Conservation (phyloP, 208 protist genomes). For the Willaertia magna region DNA sequence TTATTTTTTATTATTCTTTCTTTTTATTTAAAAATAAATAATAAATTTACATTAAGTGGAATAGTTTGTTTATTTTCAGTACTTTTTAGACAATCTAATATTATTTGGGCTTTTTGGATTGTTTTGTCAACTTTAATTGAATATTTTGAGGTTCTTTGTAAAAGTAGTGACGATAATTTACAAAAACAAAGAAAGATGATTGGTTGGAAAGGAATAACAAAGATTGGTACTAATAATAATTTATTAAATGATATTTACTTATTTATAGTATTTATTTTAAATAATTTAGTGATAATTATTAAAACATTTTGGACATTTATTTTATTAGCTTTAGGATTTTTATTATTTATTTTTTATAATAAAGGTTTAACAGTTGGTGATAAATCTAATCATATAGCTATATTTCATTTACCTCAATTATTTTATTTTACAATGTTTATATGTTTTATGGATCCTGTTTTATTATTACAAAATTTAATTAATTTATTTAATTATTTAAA, state of each 20-base stretch:
- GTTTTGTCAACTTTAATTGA: neutral
- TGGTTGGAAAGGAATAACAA: too few species aligned
- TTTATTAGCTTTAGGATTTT: constrained; percentile 7
- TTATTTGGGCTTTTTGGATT: constrained; percentile 28
- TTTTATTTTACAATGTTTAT: constrained; percentile 17
- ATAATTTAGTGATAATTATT: neutral
- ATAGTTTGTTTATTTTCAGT: constrained; percentile 10
- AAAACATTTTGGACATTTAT: constrained; percentile 1
- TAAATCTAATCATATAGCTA: constrained; percentile 15
- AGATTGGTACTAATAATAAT: too few species aligned
- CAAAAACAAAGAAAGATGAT: neutral
- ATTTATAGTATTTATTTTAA: constrained; percentile 9
- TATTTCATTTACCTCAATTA: constrained; percentile 20
- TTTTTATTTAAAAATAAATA: neutral
- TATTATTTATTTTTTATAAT: constrained; percentile 17
- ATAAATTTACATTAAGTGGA: neutral
- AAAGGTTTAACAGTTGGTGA: constrained; percentile 24
- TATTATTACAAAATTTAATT: too few species aligned
- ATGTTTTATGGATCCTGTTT: neutral
- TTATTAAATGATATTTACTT: too few species aligned
- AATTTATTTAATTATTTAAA: neutral
- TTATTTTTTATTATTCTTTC: constrained; percentile 9
- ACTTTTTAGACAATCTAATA: constrained; percentile 29
- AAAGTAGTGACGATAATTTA: neutral
- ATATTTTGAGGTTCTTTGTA: neutral